Conservation (phyloP, 805 yeast genomes). For the Myxozyma geophila region DNA sequence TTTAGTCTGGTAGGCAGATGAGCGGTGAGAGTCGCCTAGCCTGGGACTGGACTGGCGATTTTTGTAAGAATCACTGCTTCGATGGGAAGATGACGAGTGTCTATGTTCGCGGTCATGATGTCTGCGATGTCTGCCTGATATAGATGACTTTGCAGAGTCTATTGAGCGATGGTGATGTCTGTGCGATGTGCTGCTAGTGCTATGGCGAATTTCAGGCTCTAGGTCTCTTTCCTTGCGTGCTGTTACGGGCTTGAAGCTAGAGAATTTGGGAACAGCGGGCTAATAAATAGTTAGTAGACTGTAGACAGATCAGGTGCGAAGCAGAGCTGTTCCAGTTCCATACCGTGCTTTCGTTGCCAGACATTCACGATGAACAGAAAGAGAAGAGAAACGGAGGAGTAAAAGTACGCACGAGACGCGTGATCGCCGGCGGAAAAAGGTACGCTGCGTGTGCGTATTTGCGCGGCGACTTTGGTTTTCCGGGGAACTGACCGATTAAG, state of each 20-base stretch:
- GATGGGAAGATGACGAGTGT: background rate
- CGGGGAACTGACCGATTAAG: too few species aligned
- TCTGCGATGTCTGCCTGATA: background rate
- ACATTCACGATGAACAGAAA: background rate
- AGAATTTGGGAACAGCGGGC: slow-evolving; percentile 29
- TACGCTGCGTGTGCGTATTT: too few species aligned
- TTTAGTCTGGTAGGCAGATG: background rate
- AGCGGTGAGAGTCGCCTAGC: background rate
- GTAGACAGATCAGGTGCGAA: background rate
- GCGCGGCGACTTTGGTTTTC: too few species aligned
- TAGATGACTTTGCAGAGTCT: background rate
- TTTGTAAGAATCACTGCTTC: background rate
- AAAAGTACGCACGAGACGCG: background rate
- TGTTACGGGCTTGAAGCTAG: slow-evolving; percentile 25
- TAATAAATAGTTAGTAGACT: background rate
- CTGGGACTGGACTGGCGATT: background rate
- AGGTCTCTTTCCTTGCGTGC: background rate
- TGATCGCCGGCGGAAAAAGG: background rate
- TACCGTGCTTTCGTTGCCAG: slow-evolving; percentile 4
- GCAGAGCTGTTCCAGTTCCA: background rate
- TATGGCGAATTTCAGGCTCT: background rate
- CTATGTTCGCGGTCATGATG: slow-evolving; percentile 1
- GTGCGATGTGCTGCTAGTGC: background rate
- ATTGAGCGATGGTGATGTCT: slow-evolving; percentile 2
- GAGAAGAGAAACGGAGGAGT: background rate